phyloP scores from a whole-genome alignment of 2,329 filamentous ascomycete species.

The Paramyrothecium roridum region DNA sequence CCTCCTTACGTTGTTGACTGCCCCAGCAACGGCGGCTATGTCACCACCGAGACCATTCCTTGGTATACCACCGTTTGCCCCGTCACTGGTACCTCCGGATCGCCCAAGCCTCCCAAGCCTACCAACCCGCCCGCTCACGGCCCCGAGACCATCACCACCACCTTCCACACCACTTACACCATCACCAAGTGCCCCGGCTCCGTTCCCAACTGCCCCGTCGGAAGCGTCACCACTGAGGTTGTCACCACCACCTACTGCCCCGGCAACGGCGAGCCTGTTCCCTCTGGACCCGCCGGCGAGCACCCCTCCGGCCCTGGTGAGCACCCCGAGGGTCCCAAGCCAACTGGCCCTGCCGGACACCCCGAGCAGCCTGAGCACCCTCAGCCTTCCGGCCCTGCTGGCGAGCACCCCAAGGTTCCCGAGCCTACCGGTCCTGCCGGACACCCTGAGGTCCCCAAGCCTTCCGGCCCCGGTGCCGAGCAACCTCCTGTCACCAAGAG shows the following conservation, averaged over 20 bases:
- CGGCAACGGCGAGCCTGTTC: slow-evolving; percentile 4
- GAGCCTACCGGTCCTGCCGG: neutral
- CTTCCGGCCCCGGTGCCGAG: neutral
- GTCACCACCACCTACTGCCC: slow-evolving; percentile 13
- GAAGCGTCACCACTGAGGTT: slow-evolving; percentile 11
- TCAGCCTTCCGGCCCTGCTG: neutral
- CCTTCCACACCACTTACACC: slow-evolving; percentile 44
- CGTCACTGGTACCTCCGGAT: slow-evolving; percentile 7
- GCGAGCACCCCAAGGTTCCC: neutral
- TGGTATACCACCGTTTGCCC: slow-evolving; percentile 18
- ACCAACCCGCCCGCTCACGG: neutral
- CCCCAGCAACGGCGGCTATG: slow-evolving; percentile 32
- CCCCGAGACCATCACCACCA: slow-evolving; percentile 21
- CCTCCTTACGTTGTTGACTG: slow-evolving; percentile 40
- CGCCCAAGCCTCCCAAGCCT: slow-evolving; percentile 2
- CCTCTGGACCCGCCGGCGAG: slow-evolving; percentile 2
- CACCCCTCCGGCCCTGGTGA: neutral
- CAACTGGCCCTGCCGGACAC: neutral
- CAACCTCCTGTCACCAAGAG: neutral
- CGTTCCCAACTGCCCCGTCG: slow-evolving; percentile 54
- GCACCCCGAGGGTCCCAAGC: neutral
- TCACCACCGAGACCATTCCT: slow-evolving; percentile 19
- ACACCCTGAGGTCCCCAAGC: slow-evolving; percentile 1
- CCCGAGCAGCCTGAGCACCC: slow-evolving; percentile 1
- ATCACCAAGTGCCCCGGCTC: slow-evolving; percentile 55